Percentiles rank a stretch among this genome's conserved stretches.
These are phyloP conservation scores for Emmonsiellopsis sp. DNA, from an alignment of 2,329 filamentous ascomycete species.

Conservation along the genomic window DNA sequence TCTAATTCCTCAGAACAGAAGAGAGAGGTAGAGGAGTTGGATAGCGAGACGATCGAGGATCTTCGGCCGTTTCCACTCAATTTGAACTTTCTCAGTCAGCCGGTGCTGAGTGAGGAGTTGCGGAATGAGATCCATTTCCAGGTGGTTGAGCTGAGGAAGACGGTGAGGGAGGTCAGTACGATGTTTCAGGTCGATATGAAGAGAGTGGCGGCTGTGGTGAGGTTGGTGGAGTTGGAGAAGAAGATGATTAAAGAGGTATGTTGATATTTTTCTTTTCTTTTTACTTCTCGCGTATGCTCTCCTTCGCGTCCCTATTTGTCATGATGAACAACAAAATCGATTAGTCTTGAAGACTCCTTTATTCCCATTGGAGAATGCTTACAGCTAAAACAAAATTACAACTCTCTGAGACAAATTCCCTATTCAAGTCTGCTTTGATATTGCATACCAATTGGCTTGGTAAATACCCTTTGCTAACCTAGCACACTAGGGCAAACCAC, in stretches of 20 bases:
- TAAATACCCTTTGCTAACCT: constrained; percentile 12
- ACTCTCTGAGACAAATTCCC: constrained; percentile 54
- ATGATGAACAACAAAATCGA: constrained; percentile 75
- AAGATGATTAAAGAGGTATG: constrained; percentile 68
- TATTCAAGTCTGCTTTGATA: constrained; percentile 10
- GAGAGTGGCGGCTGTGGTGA: constrained; percentile 74
- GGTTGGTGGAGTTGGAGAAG: constrained; percentile 79
- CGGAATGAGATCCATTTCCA: constrained; percentile 64
- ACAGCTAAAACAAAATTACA: constrained; percentile 58
- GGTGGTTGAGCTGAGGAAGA: constrained; percentile 56
- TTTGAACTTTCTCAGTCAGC: constrained; percentile 57
- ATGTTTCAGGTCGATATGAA: constrained; percentile 71
- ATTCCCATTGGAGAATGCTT: constrained; percentile 42
- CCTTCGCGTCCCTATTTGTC: constrained; percentile 8
- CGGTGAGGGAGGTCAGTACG: constrained; percentile 67
- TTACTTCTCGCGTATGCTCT: constrained; percentile 1
- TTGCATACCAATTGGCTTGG: constrained; percentile 2
- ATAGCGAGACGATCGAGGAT: constrained; percentile 2
- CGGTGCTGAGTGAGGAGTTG: constrained; percentile 64
- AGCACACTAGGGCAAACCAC: constrained; percentile 56
- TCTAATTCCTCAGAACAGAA: constrained; percentile 3
- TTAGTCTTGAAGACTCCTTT: constrained; percentile 98
- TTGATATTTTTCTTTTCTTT: constrained; percentile 13
- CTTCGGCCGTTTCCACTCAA: constrained; percentile 66
- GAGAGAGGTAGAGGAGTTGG: constrained; percentile 21